A percentile compares a stretch with the other conserved stretches of the same genome.
Evolutionary conservation across 345 rosid species (phyloP).

Genomic region (Barbarea vulgaris): DNA sequence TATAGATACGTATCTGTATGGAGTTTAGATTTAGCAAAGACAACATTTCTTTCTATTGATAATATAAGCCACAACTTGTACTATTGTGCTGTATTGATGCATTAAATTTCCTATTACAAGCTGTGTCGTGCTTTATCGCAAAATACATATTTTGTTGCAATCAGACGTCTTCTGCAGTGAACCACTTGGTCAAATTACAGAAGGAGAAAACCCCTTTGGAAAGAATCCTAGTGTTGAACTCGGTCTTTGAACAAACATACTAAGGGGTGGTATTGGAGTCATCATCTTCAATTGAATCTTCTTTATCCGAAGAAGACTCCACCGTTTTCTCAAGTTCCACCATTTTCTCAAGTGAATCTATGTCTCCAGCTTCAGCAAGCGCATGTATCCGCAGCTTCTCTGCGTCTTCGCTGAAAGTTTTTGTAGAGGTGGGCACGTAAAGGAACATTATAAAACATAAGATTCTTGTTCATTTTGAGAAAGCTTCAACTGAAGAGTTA

Average conservation of each 20-base stretch:
- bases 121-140: neutral
- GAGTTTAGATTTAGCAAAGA: slow-evolving; percentile 10
- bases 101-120: slow-evolving; percentile 23
- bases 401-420: slow-evolving; percentile 69
- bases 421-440: slow-evolving; percentile 1
- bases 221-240: slow-evolving; percentile 19
- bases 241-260: neutral
- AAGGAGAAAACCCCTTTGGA: neutral
- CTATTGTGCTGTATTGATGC: neutral
- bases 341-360: slow-evolving; percentile 87
- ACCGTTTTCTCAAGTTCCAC: slow-evolving; percentile 68
- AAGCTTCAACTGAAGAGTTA: neutral
- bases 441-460: neutral
- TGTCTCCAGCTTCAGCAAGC: slow-evolving; percentile 77
- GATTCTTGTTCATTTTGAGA: neutral
- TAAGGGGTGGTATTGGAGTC: slow-evolving; percentile 21
- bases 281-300: slow-evolving; percentile 44
- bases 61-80: slow-evolving; percentile 15
- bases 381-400: slow-evolving; percentile 79
- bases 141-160: neutral
- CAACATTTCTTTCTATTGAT: neutral
- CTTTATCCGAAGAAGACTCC: slow-evolving; percentile 56
- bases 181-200: slow-evolving; percentile 14
- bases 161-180: slow-evolving; percentile 5
- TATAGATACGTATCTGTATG: neutral